phyloP scores from a whole-genome alignment of 257 asterid species.

The Solanum piurae region DNA sequence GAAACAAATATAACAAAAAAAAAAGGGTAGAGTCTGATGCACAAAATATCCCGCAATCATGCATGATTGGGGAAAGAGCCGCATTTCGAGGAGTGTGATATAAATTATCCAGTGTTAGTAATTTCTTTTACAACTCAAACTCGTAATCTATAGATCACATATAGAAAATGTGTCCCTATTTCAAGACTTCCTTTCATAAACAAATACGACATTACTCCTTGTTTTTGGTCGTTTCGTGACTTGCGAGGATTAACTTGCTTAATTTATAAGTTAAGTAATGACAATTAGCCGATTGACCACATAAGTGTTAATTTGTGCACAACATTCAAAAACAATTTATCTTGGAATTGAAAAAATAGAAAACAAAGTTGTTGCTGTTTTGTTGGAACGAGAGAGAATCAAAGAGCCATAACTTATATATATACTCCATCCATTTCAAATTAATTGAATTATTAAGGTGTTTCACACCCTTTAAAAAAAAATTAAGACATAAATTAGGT shows the following conservation, averaged over 20 bases:
- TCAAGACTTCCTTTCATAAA: accelerated
- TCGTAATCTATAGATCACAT: neutral
- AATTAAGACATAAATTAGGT: too few species aligned
- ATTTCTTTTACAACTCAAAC: neutral
- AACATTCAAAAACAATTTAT: neutral
- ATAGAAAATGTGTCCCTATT: accelerated
- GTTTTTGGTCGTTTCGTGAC: neutral
- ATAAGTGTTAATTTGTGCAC: neutral
- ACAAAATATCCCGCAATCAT: neutral
- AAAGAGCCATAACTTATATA: too few species aligned
- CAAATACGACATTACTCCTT: neutral
- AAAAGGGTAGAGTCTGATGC: accelerated
- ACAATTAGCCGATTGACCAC: neutral
- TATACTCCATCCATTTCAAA: too few species aligned
- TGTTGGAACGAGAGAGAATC: neutral
- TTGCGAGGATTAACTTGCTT: neutral
- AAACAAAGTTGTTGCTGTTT: neutral
- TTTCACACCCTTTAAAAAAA: too few species aligned
- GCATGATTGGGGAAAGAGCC: neutral
- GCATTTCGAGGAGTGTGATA: accelerated
- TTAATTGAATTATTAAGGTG: too few species aligned
- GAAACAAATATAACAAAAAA: neutral
- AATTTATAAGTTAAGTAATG: neutral
- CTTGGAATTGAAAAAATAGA: neutral
- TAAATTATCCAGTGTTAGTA: accelerated